Evolutionary conservation across 306 rosid species (phyloP), one percentile per base, ranked within the genome.

Genomic region (Cucumis cinereus): DNA sequence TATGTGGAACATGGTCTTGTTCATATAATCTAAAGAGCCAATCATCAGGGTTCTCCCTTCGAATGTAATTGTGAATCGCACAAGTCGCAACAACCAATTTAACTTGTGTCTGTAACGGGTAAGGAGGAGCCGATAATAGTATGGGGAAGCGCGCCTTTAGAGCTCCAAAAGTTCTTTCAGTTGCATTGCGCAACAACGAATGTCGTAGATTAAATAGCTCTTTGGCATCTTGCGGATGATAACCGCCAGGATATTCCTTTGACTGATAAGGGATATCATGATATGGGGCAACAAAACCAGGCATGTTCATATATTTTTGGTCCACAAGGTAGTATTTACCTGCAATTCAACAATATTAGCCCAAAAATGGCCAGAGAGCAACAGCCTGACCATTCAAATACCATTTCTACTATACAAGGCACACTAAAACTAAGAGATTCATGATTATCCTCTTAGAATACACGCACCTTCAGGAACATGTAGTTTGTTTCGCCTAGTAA

Each of bases 241-340:
- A 88, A 77, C 87, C 93, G 23, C 78, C 75, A 66, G 90, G 88
- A 82, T 84, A 82, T 49, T 86, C 91, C 52, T 83, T 88, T 33
- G 74, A 64, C 80, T 86, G 77, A 74, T 84, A 84, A 43, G 91
- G 88, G 83, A 82, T 70, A 24, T 70, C 81, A 10, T 86, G 87
- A 81, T 90, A 93, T 17, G 96, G 96, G 63, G 95, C 92, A 78
- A 90, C 36, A 86, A 93, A 93, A 70, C 95, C 96, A 22, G 90
- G 89, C 81, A 93, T 82, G 78, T 93, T 89, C 77, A 86, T 85
- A 78, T 88, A 93, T 78, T 86, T 90, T 81, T 70, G 83, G 85
- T 92, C 95, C 81, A 90, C 89, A 8, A 93, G 86, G 84, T 93
- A 90, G 86, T 84, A 93, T 79, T 85, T 93, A 73, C 98, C 98